phyloP scores from a whole-genome alignment of 768 basidiomycete species.

The Kwoniella mangroviensis region DNA sequence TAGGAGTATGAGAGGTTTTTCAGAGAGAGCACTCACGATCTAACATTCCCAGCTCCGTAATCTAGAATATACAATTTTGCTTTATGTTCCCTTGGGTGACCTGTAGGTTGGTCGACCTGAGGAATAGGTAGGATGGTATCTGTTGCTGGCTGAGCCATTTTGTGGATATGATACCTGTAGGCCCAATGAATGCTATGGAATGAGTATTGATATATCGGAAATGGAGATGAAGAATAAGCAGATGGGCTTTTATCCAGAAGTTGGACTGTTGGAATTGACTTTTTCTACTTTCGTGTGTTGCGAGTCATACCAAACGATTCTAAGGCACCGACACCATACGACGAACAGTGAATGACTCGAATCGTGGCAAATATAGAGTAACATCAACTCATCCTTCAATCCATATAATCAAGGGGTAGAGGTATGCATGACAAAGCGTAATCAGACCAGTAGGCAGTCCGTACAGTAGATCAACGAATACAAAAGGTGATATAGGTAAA shows the following conservation, averaged over 20 bases:
- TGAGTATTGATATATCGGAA: not conserved
- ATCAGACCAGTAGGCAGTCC: too few species aligned
- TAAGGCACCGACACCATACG: not conserved
- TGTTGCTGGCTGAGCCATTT: conserved; percentile 18
- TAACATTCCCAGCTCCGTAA: conserved; percentile 83
- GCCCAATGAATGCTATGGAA: too few species aligned
- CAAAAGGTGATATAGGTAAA: too few species aligned
- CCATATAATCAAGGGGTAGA: too few species aligned
- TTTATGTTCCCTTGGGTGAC: conserved; percentile 27
- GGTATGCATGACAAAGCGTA: too few species aligned
- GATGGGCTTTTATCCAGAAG: too few species aligned
- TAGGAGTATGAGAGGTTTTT: too few species aligned
- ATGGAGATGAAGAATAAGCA: not conserved
- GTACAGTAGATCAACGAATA: too few species aligned
- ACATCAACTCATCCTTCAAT: too few species aligned
- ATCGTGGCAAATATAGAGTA: not conserved
- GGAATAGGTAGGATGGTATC: conserved; percentile 43
- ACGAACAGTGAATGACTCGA: not conserved
- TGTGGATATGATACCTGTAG: not conserved
- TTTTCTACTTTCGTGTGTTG: not conserved
- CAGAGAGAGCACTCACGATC: conserved; percentile 43
- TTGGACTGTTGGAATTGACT: not conserved
- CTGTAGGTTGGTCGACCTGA: conserved; percentile 42
- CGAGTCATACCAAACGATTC: not conserved
- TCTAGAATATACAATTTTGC: conserved; percentile 81